Evolutionary conservation across 768 basidiomycete species (phyloP), one percentile per base, ranked within the genome.

Genomic region (Hirschioporus abietinus): DNA sequence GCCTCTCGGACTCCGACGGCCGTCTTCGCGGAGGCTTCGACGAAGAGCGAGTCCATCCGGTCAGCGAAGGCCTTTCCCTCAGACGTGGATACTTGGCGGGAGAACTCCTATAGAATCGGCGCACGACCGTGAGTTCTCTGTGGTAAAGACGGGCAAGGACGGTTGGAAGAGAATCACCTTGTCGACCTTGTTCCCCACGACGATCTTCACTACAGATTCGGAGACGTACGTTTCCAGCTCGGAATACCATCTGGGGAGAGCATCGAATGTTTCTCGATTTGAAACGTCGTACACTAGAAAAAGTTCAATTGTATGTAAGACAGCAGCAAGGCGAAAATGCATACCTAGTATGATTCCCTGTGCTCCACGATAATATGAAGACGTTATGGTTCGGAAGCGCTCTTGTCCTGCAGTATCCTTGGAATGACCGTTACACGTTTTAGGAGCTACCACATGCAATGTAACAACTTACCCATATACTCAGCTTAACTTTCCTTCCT

Each of bases 321-420:
- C 12, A 63, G n/a, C 7, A 23, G 18, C 25, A 25, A 57, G 17
- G 30, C 23, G 35, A 8, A 23, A 59, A n/a, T 25, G 70, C 78
- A 4, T 65, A 88, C 90, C 89, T 61, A 93, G 82, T 71, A 93
- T 90, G 63, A 93, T 84, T 7, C 92, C 91, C 70, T 93, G 91
- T 59, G 91, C 91, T 1, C 91, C 92, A 30, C 97, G 86, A 74
- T 99, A 99, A 72, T 99, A 99, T 9, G 92, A 93, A 1, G 91
- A 91, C 5, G 97, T 99, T 71, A 99, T 90, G 2, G 96, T 97
- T 60, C 95, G 84, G 74, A 98, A 99, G 6, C 96, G 88, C 77
- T 99, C 97, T 76, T 99, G 96, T 0, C 97, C 96, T 63, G 95
- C 94, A 0, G 95, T 96, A 72, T 97, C 94, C 94, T 95, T 64